Percentiles rank a stretch among this genome's conserved stretches.
Conservation (phyloP, 2,329 filamentous ascomycete genomes). For the Colletotrichum sp. region DNA sequence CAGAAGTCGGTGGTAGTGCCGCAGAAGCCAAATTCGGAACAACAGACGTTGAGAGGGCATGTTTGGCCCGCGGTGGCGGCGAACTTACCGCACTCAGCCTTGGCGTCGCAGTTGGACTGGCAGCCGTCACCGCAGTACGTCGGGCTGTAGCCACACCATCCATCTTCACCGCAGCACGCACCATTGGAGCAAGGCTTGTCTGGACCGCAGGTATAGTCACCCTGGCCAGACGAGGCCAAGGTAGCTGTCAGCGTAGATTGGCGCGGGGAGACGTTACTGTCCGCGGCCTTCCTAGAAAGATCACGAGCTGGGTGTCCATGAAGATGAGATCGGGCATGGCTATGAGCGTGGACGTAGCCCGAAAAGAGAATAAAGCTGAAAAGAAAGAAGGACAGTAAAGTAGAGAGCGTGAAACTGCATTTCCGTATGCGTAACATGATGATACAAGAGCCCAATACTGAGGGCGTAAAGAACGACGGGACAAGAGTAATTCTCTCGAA, state of each 20-base stretch:
- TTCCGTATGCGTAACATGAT: too few species aligned
- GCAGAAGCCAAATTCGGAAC: background rate
- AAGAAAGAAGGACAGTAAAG: too few species aligned
- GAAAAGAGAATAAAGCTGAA: too few species aligned
- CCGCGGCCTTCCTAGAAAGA: too few species aligned
- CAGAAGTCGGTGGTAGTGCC: background rate
- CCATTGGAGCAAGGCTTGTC: background rate
- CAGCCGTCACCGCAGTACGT: conserved; percentile 25
- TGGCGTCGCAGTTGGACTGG: conserved; percentile 33
- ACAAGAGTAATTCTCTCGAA: too few species aligned
- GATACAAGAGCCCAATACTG: too few species aligned
- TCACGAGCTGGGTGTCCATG: background rate
- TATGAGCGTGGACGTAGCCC: too few species aligned
- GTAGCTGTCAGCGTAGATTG: background rate
- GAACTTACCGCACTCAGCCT: conserved; percentile 34
- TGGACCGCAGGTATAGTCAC: background rate
- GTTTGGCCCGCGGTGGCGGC: conserved; percentile 20
- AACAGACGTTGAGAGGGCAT: background rate
- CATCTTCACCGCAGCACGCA: background rate
- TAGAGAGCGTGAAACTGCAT: too few species aligned
- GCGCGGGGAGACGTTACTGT: background rate
- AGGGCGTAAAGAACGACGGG: too few species aligned
- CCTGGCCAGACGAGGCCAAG: background rate
- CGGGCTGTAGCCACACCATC: background rate
- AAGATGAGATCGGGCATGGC: background rate